phyloP scores from a whole-genome alignment of 768 basidiomycete genomes.

The Podaxis sp. region DNA sequence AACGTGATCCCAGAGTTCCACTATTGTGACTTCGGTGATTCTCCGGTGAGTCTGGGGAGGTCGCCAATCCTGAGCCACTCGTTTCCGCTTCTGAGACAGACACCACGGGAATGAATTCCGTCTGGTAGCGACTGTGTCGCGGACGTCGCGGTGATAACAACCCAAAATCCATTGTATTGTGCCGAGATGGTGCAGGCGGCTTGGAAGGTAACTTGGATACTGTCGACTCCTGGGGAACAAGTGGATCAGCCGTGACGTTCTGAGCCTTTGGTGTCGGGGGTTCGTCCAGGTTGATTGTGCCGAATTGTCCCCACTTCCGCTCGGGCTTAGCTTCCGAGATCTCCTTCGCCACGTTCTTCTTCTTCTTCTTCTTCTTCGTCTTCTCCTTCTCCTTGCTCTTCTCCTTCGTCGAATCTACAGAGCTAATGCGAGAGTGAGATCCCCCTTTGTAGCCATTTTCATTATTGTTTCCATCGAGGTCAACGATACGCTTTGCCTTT shows the following conservation, averaged over 20 bases:
- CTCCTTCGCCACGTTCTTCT: slow-evolving; percentile 5
- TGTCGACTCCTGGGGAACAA: not conserved
- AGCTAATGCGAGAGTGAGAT: slow-evolving; percentile 28
- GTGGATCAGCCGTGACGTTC: not conserved
- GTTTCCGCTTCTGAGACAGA: not conserved
- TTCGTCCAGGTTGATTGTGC: slow-evolving; percentile 14
- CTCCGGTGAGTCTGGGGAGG: not conserved
- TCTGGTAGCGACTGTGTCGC: slow-evolving; percentile 48
- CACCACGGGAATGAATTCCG: slow-evolving; percentile 34
- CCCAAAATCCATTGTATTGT: slow-evolving; percentile 1
- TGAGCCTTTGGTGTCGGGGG: not conserved
- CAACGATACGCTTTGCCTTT: slow-evolving; percentile 74
- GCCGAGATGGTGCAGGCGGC: not conserved
- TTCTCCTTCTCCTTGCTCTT: slow-evolving; percentile 16
- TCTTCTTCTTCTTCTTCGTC: slow-evolving; percentile 15
- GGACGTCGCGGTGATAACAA: slow-evolving; percentile 19
- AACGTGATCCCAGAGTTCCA: slow-evolving; percentile 33
- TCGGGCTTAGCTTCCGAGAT: not conserved
- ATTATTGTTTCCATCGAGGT: slow-evolving; percentile 54
- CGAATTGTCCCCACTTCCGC: slow-evolving; percentile 18
- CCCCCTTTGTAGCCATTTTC: slow-evolving; percentile 24
- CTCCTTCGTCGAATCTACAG: slow-evolving; percentile 22
- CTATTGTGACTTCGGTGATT: slow-evolving; percentile 13
- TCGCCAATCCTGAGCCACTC: not conserved
- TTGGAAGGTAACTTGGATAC: not conserved